Base-by-base conservation (phyloP, 2,329 filamentous ascomycete genomes). In the Neospermospora avenae region DNA sequence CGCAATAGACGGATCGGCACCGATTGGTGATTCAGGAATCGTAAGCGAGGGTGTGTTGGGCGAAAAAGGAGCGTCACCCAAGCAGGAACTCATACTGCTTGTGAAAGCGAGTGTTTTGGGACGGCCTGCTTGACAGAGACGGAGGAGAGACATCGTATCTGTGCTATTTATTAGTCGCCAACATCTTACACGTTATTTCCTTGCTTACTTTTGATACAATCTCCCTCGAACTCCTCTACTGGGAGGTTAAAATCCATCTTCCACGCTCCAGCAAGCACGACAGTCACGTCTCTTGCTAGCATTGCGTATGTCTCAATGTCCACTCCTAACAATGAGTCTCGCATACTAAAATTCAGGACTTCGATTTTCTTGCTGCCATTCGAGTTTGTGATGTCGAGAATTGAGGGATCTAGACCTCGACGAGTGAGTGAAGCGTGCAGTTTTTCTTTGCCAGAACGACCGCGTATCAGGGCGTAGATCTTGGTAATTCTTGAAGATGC, bases 201-300 rank as follows among this genome's bases (percentile, higher is more conserved):
- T 16, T 28, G 63, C 65, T 57, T 42, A 71, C 69, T 69, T 58
- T 61, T 61, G 13, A 73, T 59, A 59, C 71, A 73, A 63, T 73
- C 67, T 16, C 67, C 63, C 55, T 72, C 69, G 31, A 73, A 73
- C 46, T 67, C 63, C 52, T 70, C 66, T 13, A 72, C 68, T 7
- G 63, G 59, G 3, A 66, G 39, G 51, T 71, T 71, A 31, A 72
- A 71, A 55, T 72, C 69, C 66, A 72, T 68, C 59, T 70, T 71
- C 70, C 70, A 72, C 1, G 70, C 70, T 63, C 69, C 70, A 18
- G 69, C 65, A 28, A 71, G 55, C 25, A 71, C 68, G 2, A 65
- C 55, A 14, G 70, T 71, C 6, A 70, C 69, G 0, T 57, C 61
- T 4, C 39, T 63, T 3, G 68, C 66, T 18, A 71, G 45, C 16